A percentile compares a stretch with the other conserved stretches of the same genome.
Evolutionary conservation across 192 early-diverging fungal species (phyloP).

Genomic region (Coemansia sp.): DNA sequence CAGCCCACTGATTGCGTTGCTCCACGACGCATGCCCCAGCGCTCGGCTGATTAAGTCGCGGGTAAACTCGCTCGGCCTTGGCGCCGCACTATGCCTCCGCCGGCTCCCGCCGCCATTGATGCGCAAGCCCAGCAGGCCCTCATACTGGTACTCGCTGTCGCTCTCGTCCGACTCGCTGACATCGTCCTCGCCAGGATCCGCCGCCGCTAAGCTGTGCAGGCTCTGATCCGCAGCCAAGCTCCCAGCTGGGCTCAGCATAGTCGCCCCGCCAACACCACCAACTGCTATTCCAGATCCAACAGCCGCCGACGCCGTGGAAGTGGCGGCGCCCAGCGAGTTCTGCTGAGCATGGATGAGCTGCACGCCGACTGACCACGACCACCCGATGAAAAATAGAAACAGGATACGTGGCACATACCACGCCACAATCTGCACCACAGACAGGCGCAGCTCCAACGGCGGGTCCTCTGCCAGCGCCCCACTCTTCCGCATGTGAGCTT

Average conservation of each 20-base stretch:
- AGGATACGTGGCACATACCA: constrained; percentile 46
- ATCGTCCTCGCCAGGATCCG: constrained; percentile 9
- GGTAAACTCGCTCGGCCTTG: constrained; percentile 17
- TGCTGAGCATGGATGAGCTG: constrained; percentile 52
- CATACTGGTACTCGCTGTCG: constrained; percentile 17
- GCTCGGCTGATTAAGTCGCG: constrained; percentile 42
- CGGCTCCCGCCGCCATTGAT: background rate
- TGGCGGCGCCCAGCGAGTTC: background rate
- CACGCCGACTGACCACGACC: constrained; percentile 46
- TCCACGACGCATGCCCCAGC: constrained; percentile 38
- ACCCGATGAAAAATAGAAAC: constrained; percentile 45
- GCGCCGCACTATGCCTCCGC: background rate
- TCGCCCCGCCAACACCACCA: background rate
- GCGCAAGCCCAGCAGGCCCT: constrained; percentile 5
- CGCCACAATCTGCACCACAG: constrained; percentile 25
- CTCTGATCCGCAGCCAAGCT: background rate
- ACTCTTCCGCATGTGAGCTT: constrained; percentile 6
- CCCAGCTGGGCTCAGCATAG: background rate
- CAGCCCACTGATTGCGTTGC: constrained; percentile 33
- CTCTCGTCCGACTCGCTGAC: constrained; percentile 19
- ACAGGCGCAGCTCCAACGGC: constrained; percentile 16
- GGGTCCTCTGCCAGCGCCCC: background rate
- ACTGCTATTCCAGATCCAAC: background rate
- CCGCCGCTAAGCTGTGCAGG: background rate
- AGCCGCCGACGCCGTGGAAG: background rate